Evolutionary conservation across 495 filamentous ascomycete genomes (phyloP).

Genomic region (Aspergillus steynii): DNA sequence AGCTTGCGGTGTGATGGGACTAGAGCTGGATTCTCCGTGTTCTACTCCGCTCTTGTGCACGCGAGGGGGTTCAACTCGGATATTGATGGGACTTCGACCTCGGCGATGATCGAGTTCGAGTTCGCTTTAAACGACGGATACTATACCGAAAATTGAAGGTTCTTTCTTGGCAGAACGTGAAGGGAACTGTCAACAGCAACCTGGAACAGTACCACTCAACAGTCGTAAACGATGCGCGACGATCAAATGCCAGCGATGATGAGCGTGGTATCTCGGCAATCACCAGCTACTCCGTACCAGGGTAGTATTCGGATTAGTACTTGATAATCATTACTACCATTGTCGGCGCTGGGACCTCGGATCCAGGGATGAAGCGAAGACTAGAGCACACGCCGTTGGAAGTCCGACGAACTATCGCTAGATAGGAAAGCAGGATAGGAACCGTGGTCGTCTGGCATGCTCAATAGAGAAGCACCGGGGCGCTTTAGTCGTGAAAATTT

Average conservation of each 20-base stretch:
- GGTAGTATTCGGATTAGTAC: slow-evolving; percentile 4
- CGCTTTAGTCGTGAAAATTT: slow-evolving; percentile 3
- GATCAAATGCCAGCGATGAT: neutral
- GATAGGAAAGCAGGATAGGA: slow-evolving; percentile 5
- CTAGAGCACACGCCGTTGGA: slow-evolving; percentile 10
- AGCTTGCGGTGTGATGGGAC: neutral
- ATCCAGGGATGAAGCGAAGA: slow-evolving; percentile 6
- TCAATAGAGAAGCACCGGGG: neutral
- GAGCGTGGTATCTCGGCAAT: slow-evolving; percentile 7
- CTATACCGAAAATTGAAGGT: too few relatives aligned
- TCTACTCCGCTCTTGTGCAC: neutral
- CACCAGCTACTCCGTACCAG: neutral
- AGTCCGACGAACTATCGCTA: slow-evolving; percentile 7
- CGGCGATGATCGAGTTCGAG: too few relatives aligned
- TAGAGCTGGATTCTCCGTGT: neutral
- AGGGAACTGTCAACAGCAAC: too few relatives aligned
- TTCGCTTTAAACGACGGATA: too few relatives aligned
- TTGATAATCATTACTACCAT: slow-evolving; percentile 7
- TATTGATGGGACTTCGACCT: neutral
- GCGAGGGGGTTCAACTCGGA: too few relatives aligned
- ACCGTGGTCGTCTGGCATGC: slow-evolving; percentile 5
- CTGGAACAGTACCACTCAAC: too few relatives aligned
- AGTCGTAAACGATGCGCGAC: neutral
- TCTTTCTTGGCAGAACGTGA: too few relatives aligned
- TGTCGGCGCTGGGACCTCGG: slow-evolving; percentile 5